Percentiles rank a stretch among this genome's conserved stretches.
Evolutionary conservation across 2,329 filamentous ascomycete genomes (phyloP).

Genomic region (Nemania bipapillata): DNA sequence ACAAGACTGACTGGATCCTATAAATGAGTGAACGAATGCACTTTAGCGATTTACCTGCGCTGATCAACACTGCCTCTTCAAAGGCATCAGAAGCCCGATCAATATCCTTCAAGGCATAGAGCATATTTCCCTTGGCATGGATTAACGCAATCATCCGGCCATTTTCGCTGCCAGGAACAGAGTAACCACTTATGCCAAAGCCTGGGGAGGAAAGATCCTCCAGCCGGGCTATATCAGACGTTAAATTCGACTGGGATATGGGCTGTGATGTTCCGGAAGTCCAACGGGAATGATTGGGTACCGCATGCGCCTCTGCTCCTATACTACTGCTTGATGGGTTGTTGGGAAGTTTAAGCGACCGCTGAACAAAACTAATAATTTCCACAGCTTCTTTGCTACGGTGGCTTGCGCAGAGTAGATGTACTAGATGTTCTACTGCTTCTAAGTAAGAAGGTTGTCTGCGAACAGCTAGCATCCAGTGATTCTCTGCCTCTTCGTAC

Average conservation of each 20-base stretch:
- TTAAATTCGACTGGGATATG: constrained; percentile 30
- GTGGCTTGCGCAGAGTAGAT: constrained; percentile 82
- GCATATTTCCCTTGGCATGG: constrained; percentile 98
- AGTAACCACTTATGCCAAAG: constrained; percentile 84
- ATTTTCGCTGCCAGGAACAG: constrained; percentile 85
- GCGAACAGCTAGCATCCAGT: constrained; percentile 87
- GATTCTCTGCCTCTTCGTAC: constrained; percentile 82
- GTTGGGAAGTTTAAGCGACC: constrained; percentile 68
- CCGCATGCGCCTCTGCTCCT: constrained; percentile 14
- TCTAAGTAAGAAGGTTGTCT: constrained; percentile 89
- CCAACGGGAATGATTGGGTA: constrained; percentile 28
- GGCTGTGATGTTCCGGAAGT: constrained; percentile 14
- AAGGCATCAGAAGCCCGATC: constrained; percentile 85
- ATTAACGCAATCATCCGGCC: constrained; percentile 92
- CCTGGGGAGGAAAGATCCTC: constrained; percentile 51
- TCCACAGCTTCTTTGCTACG: constrained; percentile 85
- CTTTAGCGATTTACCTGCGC: constrained; percentile 74
- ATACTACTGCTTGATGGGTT: constrained; percentile 42
- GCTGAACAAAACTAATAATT: constrained; percentile 87
- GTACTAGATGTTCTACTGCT: constrained; percentile 92
- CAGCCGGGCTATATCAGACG: constrained; percentile 20
- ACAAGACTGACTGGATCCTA: constrained; percentile 77
- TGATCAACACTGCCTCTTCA: constrained; percentile 92
- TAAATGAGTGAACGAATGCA: constrained; percentile 82
- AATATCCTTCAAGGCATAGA: constrained; percentile 89